Percentiles rank a stretch among this genome's conserved stretches.
These are phyloP conservation scores for Knoxia roxburghii DNA, from an alignment of 257 asterid species.

Conservation along the genomic window DNA sequence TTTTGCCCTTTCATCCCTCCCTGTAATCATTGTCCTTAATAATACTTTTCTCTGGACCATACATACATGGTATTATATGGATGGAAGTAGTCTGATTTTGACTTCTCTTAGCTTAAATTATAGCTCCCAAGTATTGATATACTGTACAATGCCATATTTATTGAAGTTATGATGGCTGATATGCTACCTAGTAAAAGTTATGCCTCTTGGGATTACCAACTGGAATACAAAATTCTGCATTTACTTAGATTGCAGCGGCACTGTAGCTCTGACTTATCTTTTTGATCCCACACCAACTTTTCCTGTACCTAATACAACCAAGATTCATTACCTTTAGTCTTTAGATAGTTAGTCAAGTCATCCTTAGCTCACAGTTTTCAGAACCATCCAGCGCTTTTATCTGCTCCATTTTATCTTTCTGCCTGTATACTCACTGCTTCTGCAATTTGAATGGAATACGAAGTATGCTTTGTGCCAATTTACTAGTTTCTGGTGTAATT, in stretches of 20 bases:
- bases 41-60: background rate
- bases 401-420: too few relatives aligned
- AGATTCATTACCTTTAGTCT: background rate
- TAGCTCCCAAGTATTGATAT: background rate
- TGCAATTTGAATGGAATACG: background rate
- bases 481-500: background rate
- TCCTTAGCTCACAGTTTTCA: background rate
- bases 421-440: background rate
- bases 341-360: background rate
- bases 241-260: background rate
- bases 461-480: too few relatives aligned
- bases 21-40: background rate
- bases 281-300: background rate
- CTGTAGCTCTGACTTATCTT: too few relatives aligned
- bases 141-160: background rate
- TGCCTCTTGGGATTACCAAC: background rate
- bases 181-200: background rate
- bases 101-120: background rate
- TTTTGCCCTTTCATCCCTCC: background rate
- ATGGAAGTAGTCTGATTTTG: background rate
- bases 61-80: background rate
- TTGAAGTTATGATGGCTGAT: background rate
- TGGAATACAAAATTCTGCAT: background rate
- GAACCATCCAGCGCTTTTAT: too few relatives aligned
- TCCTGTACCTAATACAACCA: background rate